phyloP scores from a whole-genome alignment of 2,329 filamentous ascomycete species.

The Lasiodiplodia citricola region DNA sequence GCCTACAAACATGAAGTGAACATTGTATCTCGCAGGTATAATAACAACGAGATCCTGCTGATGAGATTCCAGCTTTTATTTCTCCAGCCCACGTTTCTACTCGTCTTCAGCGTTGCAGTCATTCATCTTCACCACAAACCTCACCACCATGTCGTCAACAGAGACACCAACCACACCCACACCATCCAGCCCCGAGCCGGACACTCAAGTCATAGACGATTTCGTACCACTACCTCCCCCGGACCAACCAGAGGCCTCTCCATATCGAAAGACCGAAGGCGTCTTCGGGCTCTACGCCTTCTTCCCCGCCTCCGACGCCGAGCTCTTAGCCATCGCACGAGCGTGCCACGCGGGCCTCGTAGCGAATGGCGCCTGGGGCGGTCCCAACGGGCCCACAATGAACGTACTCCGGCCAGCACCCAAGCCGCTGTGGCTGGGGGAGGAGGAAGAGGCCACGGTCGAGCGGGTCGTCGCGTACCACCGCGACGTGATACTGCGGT shows the following conservation, averaged over 20 bases:
- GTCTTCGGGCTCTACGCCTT: neutral
- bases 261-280: neutral
- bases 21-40: neutral
- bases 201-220: neutral
- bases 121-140: neutral
- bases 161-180: neutral
- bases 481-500: neutral
- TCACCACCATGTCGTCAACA: neutral
- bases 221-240: neutral
- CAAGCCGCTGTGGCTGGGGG: neutral
- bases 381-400: neutral
- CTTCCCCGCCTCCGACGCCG: neutral
- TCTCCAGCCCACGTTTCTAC: too few relatives aligned
- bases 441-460: neutral
- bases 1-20: neutral
- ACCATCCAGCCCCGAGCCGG: neutral
- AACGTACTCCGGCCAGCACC: neutral
- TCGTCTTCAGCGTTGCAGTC: neutral
- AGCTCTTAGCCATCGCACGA: neutral
- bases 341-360: neutral
- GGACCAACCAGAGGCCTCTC: neutral
- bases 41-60: neutral
- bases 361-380: neutral
- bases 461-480: neutral
- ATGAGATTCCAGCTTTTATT: too few relatives aligned